A percentile compares a stretch with the other conserved stretches of the same genome.
These are phyloP conservation scores for Starmerella etchellsii DNA, from an alignment of 805 yeast species.

Conservation along the genomic window DNA sequence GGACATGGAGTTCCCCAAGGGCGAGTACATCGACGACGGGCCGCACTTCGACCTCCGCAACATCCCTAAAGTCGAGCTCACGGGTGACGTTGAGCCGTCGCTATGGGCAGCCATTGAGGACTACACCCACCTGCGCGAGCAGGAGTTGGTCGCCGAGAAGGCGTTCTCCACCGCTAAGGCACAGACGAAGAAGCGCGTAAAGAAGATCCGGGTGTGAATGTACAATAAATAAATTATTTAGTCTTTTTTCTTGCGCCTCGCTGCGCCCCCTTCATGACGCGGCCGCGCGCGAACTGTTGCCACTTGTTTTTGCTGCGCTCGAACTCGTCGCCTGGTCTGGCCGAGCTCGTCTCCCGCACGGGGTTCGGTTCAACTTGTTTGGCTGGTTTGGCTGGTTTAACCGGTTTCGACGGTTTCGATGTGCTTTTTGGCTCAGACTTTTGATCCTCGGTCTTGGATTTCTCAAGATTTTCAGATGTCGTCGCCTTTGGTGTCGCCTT, in stretches of 20 bases:
- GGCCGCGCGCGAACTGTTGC: constrained; percentile 4
- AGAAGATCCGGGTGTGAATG: constrained; percentile 9
- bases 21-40: constrained; percentile 16
- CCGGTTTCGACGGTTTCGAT: too few relatives aligned
- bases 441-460: background rate
- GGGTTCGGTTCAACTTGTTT: too few relatives aligned
- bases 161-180: constrained; percentile 13
- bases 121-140: constrained; percentile 7
- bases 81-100: constrained; percentile 19
- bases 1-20: background rate
- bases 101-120: constrained; percentile 20
- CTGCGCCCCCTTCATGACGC: too few relatives aligned
- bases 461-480: constrained; percentile 4
- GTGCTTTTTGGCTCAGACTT: too few relatives aligned
- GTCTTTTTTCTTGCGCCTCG: too few relatives aligned
- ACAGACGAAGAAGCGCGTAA: constrained; percentile 15
- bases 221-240: too few relatives aligned
- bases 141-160: constrained; percentile 4
- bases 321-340: constrained; percentile 1
- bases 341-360: too few relatives aligned
- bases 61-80: constrained; percentile 16
- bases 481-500: too few relatives aligned
- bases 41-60: constrained; percentile 12
- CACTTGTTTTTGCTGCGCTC: constrained; percentile 7
- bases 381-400: too few relatives aligned